Evolutionary conservation across 352 stramenopile species (phyloP).

Genomic region (Phytophthora citrophthora): DNA sequence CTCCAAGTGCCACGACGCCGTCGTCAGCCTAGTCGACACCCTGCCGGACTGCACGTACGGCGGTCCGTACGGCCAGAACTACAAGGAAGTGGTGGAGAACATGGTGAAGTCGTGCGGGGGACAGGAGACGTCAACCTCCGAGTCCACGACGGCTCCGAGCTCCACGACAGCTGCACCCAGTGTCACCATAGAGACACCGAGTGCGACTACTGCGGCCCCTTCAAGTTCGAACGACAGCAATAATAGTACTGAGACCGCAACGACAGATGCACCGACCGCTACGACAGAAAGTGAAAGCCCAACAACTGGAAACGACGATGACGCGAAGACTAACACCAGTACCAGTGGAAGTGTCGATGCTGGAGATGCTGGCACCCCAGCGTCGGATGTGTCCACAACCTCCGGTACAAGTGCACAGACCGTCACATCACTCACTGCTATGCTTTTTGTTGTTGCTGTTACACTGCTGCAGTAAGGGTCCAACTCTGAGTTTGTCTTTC

Average conservation of each 20-base stretch:
- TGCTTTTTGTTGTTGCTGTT: constrained; percentile 6
- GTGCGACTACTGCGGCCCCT: background rate
- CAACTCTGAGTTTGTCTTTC: too few relatives aligned
- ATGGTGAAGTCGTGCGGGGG: constrained; percentile 1
- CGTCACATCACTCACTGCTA: background rate
- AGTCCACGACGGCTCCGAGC: background rate
- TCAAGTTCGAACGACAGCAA: too few relatives aligned
- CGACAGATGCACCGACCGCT: too few relatives aligned
- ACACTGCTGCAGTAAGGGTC: background rate
- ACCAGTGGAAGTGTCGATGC: background rate
- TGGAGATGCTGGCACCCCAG: background rate
- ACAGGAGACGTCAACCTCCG: background rate
- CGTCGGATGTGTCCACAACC: constrained; percentile 12
- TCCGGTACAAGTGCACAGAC: background rate
- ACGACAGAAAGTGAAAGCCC: too few relatives aligned
- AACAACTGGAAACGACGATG: too few relatives aligned
- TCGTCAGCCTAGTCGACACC: constrained; percentile 13
- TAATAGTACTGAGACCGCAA: too few relatives aligned
- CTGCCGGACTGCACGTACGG: constrained; percentile 16
- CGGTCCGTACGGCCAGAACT: constrained; percentile 20
- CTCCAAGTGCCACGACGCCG: constrained; percentile 12
- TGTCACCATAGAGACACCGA: background rate
- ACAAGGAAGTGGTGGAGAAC: constrained; percentile 11
- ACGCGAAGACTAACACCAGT: background rate
- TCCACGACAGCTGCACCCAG: background rate